These are phyloP conservation scores for Pholiota microspora DNA, from an alignment of 768 basidiomycete genomes.

Conservation along the genomic window DNA sequence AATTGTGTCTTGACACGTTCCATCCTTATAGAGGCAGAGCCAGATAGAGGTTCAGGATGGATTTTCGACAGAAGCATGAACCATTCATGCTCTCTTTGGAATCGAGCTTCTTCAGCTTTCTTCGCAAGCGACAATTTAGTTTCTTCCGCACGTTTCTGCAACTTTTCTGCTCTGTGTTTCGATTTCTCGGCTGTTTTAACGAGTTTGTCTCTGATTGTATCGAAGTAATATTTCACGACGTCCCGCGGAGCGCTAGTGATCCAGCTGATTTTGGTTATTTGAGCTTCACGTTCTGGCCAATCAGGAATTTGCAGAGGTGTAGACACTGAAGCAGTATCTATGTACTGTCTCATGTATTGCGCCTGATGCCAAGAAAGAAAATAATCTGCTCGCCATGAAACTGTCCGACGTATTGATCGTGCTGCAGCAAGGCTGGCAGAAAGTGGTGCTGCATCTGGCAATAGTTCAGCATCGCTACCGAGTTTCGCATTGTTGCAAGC, in stretches of 20 bases:
- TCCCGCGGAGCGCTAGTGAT: slow-evolving; percentile 55
- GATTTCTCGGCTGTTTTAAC: slow-evolving; percentile 42
- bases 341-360: slow-evolving; percentile 56
- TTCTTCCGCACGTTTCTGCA: slow-evolving; percentile 37
- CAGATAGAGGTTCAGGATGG: slow-evolving; percentile 51
- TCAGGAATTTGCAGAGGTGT: slow-evolving; percentile 52
- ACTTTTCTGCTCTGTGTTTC: slow-evolving; percentile 29
- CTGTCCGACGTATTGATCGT: slow-evolving; percentile 53
- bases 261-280: slow-evolving; percentile 47
- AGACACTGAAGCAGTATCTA: slow-evolving; percentile 38
- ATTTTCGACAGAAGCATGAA: slow-evolving; percentile 49
- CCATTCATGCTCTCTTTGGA: slow-evolving; percentile 67
- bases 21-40: slow-evolving; percentile 48
- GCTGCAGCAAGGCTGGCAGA: slow-evolving; percentile 29
- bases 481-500: slow-evolving; percentile 40
- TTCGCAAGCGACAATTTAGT: slow-evolving; percentile 49
- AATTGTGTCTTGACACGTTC: slow-evolving; percentile 55
- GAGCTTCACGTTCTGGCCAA: slow-evolving; percentile 25
- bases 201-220: slow-evolving; percentile 35
- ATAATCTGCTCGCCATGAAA: slow-evolving; percentile 63
- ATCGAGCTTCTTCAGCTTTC: slow-evolving; percentile 63
- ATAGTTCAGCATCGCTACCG: slow-evolving; percentile 5
- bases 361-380: slow-evolving; percentile 66
- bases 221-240: slow-evolving; percentile 45
- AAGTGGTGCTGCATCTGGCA: slow-evolving; percentile 10